Evolutionary conservation across 768 basidiomycete species (phyloP).

Genomic region (Tulasnella sp.): DNA sequence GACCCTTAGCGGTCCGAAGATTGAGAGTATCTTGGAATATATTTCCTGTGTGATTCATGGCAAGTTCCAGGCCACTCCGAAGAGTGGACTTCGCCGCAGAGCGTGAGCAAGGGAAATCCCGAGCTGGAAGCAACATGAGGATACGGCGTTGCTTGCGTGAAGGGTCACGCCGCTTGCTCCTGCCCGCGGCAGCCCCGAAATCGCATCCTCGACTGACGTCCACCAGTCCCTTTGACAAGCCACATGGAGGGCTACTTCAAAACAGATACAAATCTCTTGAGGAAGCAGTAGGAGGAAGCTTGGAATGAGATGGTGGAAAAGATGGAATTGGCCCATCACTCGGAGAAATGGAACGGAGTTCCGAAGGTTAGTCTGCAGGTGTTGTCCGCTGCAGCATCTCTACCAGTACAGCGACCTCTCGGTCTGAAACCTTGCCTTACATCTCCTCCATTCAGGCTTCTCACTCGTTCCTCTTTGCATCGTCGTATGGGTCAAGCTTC

Average conservation of each 20-base stretch:
- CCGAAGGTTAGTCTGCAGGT: background rate
- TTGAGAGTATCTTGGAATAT: no score
- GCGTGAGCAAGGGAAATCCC: no score
- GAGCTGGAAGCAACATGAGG: no score
- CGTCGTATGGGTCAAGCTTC: background rate
- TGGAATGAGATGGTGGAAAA: background rate
- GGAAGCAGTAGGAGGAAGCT: conserved; percentile 17
- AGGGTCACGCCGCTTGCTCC: no score
- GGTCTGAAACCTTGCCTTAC: background rate
- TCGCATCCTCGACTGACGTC: no score
- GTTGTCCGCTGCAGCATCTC: background rate
- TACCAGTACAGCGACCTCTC: background rate
- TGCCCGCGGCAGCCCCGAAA: no score
- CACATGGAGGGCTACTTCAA: background rate
- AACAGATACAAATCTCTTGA: background rate
- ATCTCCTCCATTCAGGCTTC: conserved; percentile 3
- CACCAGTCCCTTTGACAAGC: no score
- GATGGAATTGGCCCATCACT: background rate
- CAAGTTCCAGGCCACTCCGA: no score
- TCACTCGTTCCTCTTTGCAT: conserved; percentile 25
- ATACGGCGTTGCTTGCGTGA: no score
- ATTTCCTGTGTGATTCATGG: no score
- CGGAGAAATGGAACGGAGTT: background rate
- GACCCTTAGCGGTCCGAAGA: no score
- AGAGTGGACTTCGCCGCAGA: no score